Conservation (phyloP, 2,329 filamentous ascomycete species). For the Elsinoe batatas region DNA sequence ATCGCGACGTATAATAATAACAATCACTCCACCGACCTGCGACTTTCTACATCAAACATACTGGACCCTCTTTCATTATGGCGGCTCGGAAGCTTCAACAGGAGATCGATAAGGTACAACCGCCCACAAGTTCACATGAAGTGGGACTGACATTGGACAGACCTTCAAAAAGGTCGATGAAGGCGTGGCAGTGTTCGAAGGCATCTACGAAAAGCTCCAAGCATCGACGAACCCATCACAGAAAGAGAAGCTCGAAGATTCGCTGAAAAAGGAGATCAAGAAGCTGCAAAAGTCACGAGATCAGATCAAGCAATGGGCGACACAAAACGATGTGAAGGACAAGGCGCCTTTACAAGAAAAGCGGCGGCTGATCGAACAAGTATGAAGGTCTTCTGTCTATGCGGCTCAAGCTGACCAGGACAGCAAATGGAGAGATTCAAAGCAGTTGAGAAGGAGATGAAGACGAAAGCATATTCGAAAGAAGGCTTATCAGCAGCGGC, state of each 20-base stretch:
- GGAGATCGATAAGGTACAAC: constrained; percentile 86
- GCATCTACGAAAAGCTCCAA: constrained; percentile 96
- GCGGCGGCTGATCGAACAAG: constrained; percentile 93
- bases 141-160: constrained; percentile 21
- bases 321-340: constrained; percentile 98
- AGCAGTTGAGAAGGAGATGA: constrained; percentile 99
- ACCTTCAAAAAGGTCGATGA: constrained; percentile 93
- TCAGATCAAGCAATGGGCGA: constrained; percentile 99
- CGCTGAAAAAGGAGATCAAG: constrained; percentile 98
- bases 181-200: constrained; percentile 84
- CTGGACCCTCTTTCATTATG: constrained; percentile 45
- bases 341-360: constrained; percentile 92
- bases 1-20: neutral
- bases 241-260: constrained; percentile 97
- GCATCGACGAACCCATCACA: constrained; percentile 85
- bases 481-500: constrained; percentile 86
- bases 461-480: constrained; percentile 98
- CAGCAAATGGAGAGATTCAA: constrained; percentile 99
- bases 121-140: neutral
- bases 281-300: constrained; percentile 95
- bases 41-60: neutral
- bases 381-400: constrained; percentile 37
- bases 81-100: constrained; percentile 92
- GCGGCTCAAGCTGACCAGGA: constrained; percentile 28
- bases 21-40: neutral